phyloP scores from a whole-genome alignment of 331 rosid genomes.

The Malus hybrid region DNA sequence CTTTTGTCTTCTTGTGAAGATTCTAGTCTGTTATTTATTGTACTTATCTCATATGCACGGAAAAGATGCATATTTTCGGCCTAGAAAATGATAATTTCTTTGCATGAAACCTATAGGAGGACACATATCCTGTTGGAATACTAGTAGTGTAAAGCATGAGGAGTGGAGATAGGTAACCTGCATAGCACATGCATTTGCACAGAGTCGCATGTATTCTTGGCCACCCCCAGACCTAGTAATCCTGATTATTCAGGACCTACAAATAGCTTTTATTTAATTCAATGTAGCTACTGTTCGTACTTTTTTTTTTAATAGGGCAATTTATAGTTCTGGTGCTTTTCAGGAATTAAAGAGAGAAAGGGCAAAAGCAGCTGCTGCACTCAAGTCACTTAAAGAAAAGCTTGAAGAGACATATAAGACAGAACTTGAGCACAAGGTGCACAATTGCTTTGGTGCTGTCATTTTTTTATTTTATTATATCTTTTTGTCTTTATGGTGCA shows the following conservation, averaged over 20 bases:
- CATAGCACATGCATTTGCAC: background rate
- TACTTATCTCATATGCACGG: background rate
- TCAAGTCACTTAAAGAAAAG: conserved; percentile 71
- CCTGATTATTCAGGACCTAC: background rate
- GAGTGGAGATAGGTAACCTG: background rate
- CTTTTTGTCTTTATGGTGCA: background rate
- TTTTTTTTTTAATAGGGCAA: background rate
- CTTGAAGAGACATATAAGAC: conserved; percentile 67
- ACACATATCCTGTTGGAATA: background rate
- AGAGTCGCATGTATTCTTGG: background rate
- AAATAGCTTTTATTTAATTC: background rate
- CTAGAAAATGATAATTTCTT: background rate
- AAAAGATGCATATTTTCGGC: background rate
- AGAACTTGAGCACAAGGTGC: conserved; percentile 82
- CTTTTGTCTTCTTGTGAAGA: background rate
- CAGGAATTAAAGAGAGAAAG: conserved; percentile 87
- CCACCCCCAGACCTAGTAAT: background rate
- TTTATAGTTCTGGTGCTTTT: conserved; percentile 1
- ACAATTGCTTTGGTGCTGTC: conserved; percentile 7
- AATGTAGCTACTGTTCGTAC: background rate
- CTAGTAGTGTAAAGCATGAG: background rate
- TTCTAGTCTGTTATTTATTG: background rate
- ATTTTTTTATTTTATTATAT: background rate
- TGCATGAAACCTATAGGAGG: background rate
- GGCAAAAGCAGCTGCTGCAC: conserved; percentile 77